These are phyloP conservation scores for Melampsora larici-populina DNA, from an alignment of 1,284 basidiomycete genomes.

Conservation along the genomic window DNA sequence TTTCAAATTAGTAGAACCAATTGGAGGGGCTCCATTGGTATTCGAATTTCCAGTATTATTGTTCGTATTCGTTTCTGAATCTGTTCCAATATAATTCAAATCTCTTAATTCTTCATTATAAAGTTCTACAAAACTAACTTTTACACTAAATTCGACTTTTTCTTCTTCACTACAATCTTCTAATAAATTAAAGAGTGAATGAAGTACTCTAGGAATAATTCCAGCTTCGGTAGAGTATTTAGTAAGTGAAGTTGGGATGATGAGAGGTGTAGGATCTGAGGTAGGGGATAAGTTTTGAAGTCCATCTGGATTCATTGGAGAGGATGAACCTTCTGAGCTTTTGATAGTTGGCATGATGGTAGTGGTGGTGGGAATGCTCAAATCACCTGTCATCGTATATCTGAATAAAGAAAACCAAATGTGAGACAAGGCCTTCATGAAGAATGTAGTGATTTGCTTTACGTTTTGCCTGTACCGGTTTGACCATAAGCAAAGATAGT, in stretches of 20 bases:
- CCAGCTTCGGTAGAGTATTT: conserved; percentile 86
- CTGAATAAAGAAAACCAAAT: conserved; percentile 8
- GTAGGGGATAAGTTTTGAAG: conserved; percentile 56
- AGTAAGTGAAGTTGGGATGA: conserved; percentile 60
- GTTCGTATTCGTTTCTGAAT: background rate
- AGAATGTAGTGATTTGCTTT: background rate
- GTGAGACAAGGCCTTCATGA: background rate
- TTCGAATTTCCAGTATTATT: conserved; percentile 62
- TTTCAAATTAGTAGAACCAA: conserved; percentile 59
- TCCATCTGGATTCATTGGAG: background rate
- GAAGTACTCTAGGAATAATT: conserved; percentile 94
- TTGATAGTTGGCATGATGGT: conserved; percentile 43
- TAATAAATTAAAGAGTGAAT: conserved; percentile 84
- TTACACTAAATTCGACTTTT: conserved; percentile 79
- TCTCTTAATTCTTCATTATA: conserved; percentile 99
- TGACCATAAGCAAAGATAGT: conserved; percentile 98
- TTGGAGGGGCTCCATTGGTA: conserved; percentile 62
- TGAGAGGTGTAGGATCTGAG: conserved; percentile 55
- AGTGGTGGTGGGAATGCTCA: conserved; percentile 43
- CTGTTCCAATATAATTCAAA: conserved; percentile 59
- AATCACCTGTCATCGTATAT: conserved; percentile 43
- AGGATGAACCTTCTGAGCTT: background rate
- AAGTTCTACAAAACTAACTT: conserved; percentile 91
- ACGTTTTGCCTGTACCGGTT: conserved; percentile 95
- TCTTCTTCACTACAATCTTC: conserved; percentile 56